A percentile compares a stretch with the other conserved stretches of the same genome.
These are phyloP conservation scores for Trichosporon faecale DNA, from an alignment of 1,284 basidiomycete species.

Conservation along the genomic window DNA sequence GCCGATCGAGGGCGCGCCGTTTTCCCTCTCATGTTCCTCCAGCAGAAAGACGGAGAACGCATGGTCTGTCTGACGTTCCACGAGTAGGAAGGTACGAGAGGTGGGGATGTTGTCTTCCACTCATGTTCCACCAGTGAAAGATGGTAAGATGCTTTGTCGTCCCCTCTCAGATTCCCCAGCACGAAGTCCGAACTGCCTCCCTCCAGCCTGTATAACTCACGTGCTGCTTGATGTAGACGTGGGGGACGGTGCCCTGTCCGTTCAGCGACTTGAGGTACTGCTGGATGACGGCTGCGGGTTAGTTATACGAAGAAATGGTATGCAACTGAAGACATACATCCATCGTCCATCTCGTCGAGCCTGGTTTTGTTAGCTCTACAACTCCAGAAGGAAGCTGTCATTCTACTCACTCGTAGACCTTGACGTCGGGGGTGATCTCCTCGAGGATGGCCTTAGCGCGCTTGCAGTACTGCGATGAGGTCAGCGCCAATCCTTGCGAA, in stretches of 20 bases:
- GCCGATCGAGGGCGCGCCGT: too few relatives aligned
- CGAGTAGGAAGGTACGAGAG: too few relatives aligned
- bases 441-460: conserved; percentile 43
- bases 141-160: not conserved
- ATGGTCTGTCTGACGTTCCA: too few relatives aligned
- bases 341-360: conserved; percentile 49
- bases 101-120: too few relatives aligned
- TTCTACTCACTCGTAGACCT: conserved; percentile 43
- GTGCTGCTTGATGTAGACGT: conserved; percentile 48
- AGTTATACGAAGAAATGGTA: not conserved
- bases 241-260: conserved; percentile 51
- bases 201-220: not conserved
- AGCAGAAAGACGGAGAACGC: too few relatives aligned
- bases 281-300: conserved; percentile 45
- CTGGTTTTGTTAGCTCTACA: conserved; percentile 29
- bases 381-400: not conserved
- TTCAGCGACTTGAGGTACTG: conserved; percentile 45
- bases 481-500: not conserved
- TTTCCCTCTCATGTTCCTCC: too few relatives aligned
- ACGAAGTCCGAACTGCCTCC: not conserved
- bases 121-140: too few relatives aligned
- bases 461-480: conserved; percentile 42
- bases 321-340: conserved; percentile 33
- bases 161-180: too few relatives aligned
- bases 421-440: conserved; percentile 36